phyloP scores from a whole-genome alignment of 352 stramenopile genomes.

The Globisporangium cederbergense region DNA sequence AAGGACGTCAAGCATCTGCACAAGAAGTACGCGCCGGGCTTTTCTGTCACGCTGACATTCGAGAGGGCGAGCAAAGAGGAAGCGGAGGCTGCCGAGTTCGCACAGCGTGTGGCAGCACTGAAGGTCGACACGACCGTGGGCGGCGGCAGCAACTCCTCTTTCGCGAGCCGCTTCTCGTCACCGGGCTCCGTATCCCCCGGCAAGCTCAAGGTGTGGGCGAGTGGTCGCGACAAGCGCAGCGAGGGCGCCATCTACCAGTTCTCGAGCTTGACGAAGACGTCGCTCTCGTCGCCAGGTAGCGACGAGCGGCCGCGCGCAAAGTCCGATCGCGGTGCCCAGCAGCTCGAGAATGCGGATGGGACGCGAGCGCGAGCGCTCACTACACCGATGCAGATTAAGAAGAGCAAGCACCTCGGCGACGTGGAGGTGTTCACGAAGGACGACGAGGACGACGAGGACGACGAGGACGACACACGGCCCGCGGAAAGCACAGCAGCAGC shows the following conservation, averaged over 20 bases:
- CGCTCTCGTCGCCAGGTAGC: background rate
- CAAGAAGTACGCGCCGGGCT: conserved; percentile 52
- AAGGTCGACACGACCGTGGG: conserved; percentile 2
- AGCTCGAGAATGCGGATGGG: background rate
- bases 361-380: background rate
- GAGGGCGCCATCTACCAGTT: conserved; percentile 9
- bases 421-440: conserved; percentile 11
- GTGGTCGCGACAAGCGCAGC: conserved; percentile 19
- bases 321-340: conserved; percentile 6
- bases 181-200: conserved; percentile 8
- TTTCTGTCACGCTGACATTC: conserved; percentile 50
- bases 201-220: conserved; percentile 18
- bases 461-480: conserved; percentile 2
- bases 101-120: conserved; percentile 6
- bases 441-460: no score
- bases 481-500: background rate
- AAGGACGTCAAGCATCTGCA: conserved; percentile 71
- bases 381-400: background rate
- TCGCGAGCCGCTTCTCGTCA: conserved; percentile 8
- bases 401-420: background rate
- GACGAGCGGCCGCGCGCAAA: conserved; percentile 11
- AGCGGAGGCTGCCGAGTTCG: conserved; percentile 10
- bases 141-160: background rate
- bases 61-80: conserved; percentile 34
- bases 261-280: conserved; percentile 7